These are phyloP conservation scores for Tuber microsphaerosporum DNA, from an alignment of 495 filamentous ascomycete species.

Conservation along the genomic window DNA sequence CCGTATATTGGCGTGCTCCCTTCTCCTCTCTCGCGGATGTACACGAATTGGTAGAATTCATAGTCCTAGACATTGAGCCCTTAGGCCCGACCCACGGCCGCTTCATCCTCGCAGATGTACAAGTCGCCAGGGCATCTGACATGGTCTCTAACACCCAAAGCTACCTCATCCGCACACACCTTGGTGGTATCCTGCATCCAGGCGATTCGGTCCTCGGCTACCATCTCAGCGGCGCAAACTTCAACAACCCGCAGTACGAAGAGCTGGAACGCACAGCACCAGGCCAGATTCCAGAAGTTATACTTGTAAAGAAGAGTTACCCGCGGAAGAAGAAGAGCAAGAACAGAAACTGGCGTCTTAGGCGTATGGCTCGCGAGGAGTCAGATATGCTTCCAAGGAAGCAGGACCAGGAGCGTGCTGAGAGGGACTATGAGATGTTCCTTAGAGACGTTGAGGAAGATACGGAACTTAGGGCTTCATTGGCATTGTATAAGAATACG, in stretches of 20 bases:
- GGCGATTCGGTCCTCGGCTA: constrained; percentile 93
- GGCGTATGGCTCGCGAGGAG: constrained; percentile 85
- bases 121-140: constrained; percentile 78
- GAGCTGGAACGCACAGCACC: constrained; percentile 64
- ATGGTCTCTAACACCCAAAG: constrained; percentile 78
- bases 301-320: constrained; percentile 95
- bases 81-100: constrained; percentile 67
- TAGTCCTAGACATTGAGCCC: constrained; percentile 89
- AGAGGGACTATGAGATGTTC: constrained; percentile 94
- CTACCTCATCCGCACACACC: constrained; percentile 81
- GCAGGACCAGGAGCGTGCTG: constrained; percentile 73
- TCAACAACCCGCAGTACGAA: constrained; percentile 79
- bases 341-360: constrained; percentile 81
- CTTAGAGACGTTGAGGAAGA: constrained; percentile 95
- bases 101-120: constrained; percentile 74
- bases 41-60: constrained; percentile 79
- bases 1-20: constrained; percentile 78
- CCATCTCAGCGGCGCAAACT: constrained; percentile 76
- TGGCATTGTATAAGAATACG: constrained; percentile 75
- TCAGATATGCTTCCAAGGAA: constrained; percentile 70
- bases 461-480: constrained; percentile 69
- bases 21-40: constrained; percentile 78
- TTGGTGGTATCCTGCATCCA: constrained; percentile 76
- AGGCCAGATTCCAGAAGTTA: constrained; percentile 76
- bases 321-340: constrained; percentile 74